phyloP scores from a whole-genome alignment of 2,329 filamentous ascomycete genomes.

The Xylaria sp. region DNA sequence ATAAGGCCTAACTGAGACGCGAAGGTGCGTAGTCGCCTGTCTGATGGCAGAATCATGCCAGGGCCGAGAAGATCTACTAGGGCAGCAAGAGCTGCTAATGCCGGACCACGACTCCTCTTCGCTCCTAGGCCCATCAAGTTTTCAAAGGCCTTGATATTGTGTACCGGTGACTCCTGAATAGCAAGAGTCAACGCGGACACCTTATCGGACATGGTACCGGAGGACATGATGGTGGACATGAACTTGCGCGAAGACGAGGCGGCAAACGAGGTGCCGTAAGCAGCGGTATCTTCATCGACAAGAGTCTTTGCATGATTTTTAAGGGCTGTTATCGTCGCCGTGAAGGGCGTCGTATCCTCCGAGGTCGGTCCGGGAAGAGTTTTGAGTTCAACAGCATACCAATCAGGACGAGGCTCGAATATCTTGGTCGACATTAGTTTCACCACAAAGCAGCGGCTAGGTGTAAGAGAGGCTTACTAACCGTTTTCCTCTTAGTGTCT shows the following conservation, averaged over 20 bases:
- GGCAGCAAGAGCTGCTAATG: slow-evolving; percentile 88
- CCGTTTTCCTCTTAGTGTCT: slow-evolving; percentile 46
- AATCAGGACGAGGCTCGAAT: slow-evolving; percentile 63
- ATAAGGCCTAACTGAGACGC: slow-evolving; percentile 78
- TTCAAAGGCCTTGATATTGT: slow-evolving; percentile 89
- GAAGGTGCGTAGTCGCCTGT: slow-evolving; percentile 83
- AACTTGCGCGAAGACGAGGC: slow-evolving; percentile 92
- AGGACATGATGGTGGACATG: slow-evolving; percentile 94
- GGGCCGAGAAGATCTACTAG: slow-evolving; percentile 93
- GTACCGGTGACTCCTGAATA: slow-evolving; percentile 93
- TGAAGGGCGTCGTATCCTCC: slow-evolving; percentile 53
- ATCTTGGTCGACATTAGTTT: slow-evolving; percentile 46
- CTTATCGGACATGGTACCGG: slow-evolving; percentile 95
- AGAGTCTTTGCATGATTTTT: slow-evolving; percentile 75
- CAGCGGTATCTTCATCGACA: slow-evolving; percentile 76
- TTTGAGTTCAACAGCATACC: slow-evolving; percentile 55
- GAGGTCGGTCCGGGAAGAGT: slow-evolving; percentile 51
- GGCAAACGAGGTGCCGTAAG: slow-evolving; percentile 75
- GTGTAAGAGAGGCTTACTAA: slow-evolving; percentile 46
- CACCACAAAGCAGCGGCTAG: neutral
- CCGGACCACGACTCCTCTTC: slow-evolving; percentile 92
- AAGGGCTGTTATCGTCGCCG: slow-evolving; percentile 54
- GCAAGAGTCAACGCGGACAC: slow-evolving; percentile 93
- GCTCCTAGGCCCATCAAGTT: slow-evolving; percentile 80
- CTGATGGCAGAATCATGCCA: slow-evolving; percentile 80